phyloP scores from a whole-genome alignment of 495 filamentous ascomycete species.

The Aspergillus haitiensis region DNA sequence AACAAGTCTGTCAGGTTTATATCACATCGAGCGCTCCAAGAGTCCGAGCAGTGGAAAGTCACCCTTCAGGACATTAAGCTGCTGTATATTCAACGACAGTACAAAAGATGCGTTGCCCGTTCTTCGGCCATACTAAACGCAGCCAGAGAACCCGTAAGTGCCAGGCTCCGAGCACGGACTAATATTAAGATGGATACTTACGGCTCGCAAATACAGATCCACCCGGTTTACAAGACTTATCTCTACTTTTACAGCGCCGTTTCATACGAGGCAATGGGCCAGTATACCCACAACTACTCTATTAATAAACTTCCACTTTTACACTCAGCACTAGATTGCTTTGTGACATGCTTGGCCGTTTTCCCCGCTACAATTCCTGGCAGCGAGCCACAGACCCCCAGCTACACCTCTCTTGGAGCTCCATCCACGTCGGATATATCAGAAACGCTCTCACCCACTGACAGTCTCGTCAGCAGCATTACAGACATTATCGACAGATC shows the following conservation, averaged over 20 bases:
- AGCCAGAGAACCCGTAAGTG: constrained; percentile 32
- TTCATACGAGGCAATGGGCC: constrained; percentile 45
- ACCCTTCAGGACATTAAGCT: constrained; percentile 37
- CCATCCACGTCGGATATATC: constrained; percentile 12
- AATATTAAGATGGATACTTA: constrained; percentile 7
- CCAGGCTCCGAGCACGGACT: background rate
- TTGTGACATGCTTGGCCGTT: constrained; percentile 26
- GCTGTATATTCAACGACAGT: constrained; percentile 42
- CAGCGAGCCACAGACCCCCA: background rate
- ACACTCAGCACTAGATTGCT: constrained; percentile 33
- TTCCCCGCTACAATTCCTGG: constrained; percentile 21
- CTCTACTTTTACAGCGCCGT: constrained; percentile 50
- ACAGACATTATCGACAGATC: constrained; percentile 32
- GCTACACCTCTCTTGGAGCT: constrained; percentile 10
- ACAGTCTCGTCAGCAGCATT: constrained; percentile 25
- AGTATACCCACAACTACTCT: constrained; percentile 44
- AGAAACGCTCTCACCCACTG: constrained; percentile 15
- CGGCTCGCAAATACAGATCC: constrained; percentile 28
- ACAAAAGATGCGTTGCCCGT: constrained; percentile 47
- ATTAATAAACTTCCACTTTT: constrained; percentile 40
- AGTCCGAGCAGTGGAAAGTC: constrained; percentile 34
- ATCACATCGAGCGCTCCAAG: constrained; percentile 15
- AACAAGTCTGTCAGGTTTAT: constrained; percentile 24
- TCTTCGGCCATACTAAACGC: constrained; percentile 33
- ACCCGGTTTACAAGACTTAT: constrained; percentile 40